Conservation (phyloP, 2,329 filamentous ascomycete genomes). For the Aspergillus viridinutans region DNA sequence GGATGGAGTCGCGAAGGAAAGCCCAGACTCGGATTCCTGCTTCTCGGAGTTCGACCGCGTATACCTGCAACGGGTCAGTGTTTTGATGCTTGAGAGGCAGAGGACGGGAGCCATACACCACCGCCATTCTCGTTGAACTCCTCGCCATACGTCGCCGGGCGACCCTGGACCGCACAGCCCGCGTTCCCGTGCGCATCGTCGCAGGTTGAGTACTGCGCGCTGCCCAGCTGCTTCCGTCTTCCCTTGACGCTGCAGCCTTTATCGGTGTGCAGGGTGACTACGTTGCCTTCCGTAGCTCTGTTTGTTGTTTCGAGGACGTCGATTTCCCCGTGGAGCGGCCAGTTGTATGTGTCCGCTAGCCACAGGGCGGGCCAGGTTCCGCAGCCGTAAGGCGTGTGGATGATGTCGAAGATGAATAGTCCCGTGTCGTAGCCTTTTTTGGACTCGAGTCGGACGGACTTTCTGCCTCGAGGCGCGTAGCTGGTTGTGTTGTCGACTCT, state of each 20-base stretch:
- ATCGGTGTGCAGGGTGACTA: conserved; percentile 58
- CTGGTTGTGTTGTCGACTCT: conserved; percentile 58
- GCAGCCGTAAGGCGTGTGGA: conserved; percentile 61
- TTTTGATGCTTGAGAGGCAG: too few species aligned
- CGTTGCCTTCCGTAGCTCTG: conserved; percentile 51
- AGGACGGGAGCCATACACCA: conserved; percentile 34
- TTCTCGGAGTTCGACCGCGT: conserved; percentile 58
- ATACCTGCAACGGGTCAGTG: conserved; percentile 32
- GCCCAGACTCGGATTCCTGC: conserved; percentile 63
- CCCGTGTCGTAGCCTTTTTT: conserved; percentile 56
- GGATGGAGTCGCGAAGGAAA: conserved; percentile 49
- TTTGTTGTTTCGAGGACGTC: conserved; percentile 60
- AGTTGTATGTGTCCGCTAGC: conserved; percentile 58
- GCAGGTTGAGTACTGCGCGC: conserved; percentile 45
- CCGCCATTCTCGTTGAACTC: conserved; percentile 53
- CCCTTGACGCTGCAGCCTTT: conserved; percentile 52
- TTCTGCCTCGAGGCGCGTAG: conserved; percentile 57
- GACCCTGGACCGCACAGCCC: conserved; percentile 54
- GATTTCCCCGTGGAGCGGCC: conserved; percentile 63
- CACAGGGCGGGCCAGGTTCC: conserved; percentile 64
- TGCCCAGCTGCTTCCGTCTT: conserved; percentile 52
- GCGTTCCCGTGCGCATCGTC: conserved; percentile 49
- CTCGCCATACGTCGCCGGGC: conserved; percentile 46
- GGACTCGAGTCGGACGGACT: conserved; percentile 61
- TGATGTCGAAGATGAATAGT: conserved; percentile 65